Conservation (phyloP, 768 basidiomycete species). For the Collybia sordida region DNA sequence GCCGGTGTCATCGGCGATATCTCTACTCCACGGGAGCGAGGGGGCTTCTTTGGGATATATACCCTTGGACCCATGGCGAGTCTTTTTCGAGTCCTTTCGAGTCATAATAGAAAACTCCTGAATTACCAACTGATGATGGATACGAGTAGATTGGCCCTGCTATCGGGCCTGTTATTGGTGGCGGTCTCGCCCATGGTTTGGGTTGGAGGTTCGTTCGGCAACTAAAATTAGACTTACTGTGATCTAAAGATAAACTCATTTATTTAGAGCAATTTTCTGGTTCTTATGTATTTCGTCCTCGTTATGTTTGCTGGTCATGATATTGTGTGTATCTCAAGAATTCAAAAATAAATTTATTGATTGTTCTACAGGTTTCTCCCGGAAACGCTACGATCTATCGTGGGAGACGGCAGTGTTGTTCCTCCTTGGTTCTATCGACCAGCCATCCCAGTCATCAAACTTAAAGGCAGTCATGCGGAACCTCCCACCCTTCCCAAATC, state of each 20-base stretch:
- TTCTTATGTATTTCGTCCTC: conserved; percentile 52
- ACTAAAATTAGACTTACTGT: conserved; percentile 1
- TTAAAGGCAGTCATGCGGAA: conserved; percentile 21
- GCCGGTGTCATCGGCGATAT: conserved; percentile 83
- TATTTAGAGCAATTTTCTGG: conserved; percentile 58
- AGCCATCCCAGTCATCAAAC: conserved; percentile 48
- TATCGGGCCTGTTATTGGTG: conserved; percentile 60
- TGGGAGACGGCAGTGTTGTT: conserved; percentile 50
- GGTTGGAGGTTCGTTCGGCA: conserved; percentile 60
- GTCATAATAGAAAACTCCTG: too few species aligned
- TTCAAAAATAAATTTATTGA: conserved; percentile 31
- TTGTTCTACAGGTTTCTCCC: conserved; percentile 44
- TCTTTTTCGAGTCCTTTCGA: background rate
- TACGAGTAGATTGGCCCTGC: conserved; percentile 53
- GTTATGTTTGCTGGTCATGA: conserved; percentile 43
- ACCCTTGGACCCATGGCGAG: conserved; percentile 61
- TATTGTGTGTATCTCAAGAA: conserved; percentile 37
- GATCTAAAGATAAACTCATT: background rate
- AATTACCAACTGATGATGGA: conserved; percentile 1
- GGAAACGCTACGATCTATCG: conserved; percentile 54
- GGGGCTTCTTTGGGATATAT: conserved; percentile 71
- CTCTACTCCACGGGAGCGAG: conserved; percentile 68
- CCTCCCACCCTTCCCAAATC: conserved; percentile 24
- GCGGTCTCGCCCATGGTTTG: conserved; percentile 51
- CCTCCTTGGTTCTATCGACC: conserved; percentile 48